phyloP scores from a whole-genome alignment of 768 basidiomycete species.

The Polyporus arcularius region DNA sequence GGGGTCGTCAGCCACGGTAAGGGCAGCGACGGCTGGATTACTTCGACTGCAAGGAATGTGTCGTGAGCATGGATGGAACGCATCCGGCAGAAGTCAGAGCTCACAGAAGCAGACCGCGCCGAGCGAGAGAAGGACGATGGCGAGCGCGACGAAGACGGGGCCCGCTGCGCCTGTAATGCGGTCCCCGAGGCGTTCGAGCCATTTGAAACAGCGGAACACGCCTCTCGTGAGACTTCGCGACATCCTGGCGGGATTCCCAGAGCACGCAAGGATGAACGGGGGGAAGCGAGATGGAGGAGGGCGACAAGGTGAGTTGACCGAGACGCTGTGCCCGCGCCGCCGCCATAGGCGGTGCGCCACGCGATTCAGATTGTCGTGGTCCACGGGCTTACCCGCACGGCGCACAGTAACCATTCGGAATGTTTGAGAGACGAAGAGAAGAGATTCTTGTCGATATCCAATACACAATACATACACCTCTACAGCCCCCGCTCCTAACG shows the following conservation, averaged over 20 bases:
- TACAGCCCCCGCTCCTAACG: conserved; percentile 19
- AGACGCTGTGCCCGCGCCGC: not conserved
- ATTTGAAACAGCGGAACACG: conserved; percentile 63
- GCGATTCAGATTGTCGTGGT: not conserved
- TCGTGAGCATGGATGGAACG: too few relatives aligned
- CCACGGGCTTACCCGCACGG: not conserved
- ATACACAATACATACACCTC: conserved; percentile 22
- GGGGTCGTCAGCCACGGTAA: conserved; percentile 63
- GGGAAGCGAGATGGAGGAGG: not conserved
- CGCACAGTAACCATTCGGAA: not conserved
- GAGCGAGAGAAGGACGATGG: conserved; percentile 63
- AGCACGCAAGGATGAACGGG: not conserved
- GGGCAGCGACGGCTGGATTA: conserved; percentile 68
- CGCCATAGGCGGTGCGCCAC: too few relatives aligned
- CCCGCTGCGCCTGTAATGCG: conserved; percentile 87
- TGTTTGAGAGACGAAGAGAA: not conserved
- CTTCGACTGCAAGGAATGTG: conserved; percentile 58
- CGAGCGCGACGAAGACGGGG: conserved; percentile 86
- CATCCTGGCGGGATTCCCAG: not conserved
- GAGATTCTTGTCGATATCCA: conserved; percentile 11
- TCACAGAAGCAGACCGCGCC: conserved; percentile 83
- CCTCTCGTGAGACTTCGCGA: conserved; percentile 25
- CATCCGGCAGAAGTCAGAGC: conserved; percentile 30
- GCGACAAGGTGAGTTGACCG: not conserved
- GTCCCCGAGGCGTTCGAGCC: conserved; percentile 74